A percentile compares a stretch with the other conserved stretches of the same genome.
phyloP scores from a whole-genome alignment of 495 filamentous ascomycete species.

The Lophiotrema nucula region DNA sequence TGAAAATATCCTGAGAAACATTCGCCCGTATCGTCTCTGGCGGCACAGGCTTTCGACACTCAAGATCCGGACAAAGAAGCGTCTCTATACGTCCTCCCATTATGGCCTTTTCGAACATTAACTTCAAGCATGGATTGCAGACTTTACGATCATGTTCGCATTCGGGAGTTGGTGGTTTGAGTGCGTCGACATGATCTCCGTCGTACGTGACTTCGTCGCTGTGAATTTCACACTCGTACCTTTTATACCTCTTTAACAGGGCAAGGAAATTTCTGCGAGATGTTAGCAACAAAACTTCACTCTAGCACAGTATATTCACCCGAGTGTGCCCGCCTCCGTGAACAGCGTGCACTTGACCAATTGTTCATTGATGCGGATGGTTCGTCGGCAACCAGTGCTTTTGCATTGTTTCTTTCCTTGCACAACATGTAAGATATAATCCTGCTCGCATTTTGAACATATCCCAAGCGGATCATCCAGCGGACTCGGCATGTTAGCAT shows the following conservation, averaged over 20 bases:
- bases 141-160: slow-evolving; percentile 7
- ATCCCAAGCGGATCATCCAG: neutral
- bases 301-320: neutral
- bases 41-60: slow-evolving; percentile 1
- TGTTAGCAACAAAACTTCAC: neutral
- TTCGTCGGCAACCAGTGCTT: neutral
- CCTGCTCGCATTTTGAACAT: neutral
- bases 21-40: neutral
- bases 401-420: neutral
- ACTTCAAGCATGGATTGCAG: slow-evolving; percentile 2
- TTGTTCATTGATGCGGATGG: neutral
- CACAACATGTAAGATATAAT: neutral
- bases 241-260: neutral
- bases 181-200: neutral
- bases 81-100: neutral
- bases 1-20: neutral
- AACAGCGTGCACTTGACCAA: neutral
- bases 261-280: neutral
- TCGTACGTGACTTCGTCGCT: neutral
- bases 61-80: neutral
- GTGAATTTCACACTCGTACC: neutral
- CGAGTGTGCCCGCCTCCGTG: neutral
- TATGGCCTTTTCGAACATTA: neutral
- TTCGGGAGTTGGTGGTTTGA: slow-evolving; percentile 2
- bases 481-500: neutral